Base-by-base conservation (phyloP, 1,139 yeast species). In the Geotrichum fermentans region DNA sequence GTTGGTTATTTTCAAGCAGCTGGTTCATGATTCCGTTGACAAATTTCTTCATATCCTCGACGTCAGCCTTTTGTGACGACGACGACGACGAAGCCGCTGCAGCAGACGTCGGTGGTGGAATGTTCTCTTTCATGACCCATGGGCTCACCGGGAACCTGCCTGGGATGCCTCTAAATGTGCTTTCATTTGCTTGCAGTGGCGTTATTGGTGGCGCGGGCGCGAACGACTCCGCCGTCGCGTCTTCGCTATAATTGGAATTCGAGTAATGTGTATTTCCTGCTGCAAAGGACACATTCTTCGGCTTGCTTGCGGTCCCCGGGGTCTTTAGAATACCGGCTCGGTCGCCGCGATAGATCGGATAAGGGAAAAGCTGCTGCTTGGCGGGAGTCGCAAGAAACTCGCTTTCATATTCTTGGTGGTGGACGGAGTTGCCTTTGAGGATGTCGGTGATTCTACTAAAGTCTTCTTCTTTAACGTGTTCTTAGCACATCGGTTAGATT, bases 361-460 rank as follows among this genome's bases (percentile, higher is more conserved):
- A 35, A n/a, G 45, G 16, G 13, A 16, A 17, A 34, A 41, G 34
- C 20, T 33, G 33, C 28, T 41, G 38, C 21, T 33, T 20, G 22
- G 14, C 10, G 13, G 45, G 45, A n/a, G 45, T 41, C 17, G 30
- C 28, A 6, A 34, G 17, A 17, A 33, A n/a, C 20, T 16, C 3
- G 22, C 10, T 8, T 8, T 34, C 38, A 24, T 14, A 16, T 28
- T 28, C n/a, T 24, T 26, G 8, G 24, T 26, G 8, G 34, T 40
- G 8, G 18, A 28, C 16, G 14, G 48, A 37, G 14, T 35, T 24
- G 18, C 37, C 36, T 26, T 46, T 46, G 11, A 46, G 44, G 13
- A 41, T 20, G 28, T 46, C 50, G 3, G 50, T 46, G n/a, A 46
- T 41, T 14, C 50, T 33, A 22, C 50, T 46, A 16, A 46, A 46